Conservation (phyloP, 192 early-diverging fungal genomes). For the Phlyctochytrium planicorne region DNA sequence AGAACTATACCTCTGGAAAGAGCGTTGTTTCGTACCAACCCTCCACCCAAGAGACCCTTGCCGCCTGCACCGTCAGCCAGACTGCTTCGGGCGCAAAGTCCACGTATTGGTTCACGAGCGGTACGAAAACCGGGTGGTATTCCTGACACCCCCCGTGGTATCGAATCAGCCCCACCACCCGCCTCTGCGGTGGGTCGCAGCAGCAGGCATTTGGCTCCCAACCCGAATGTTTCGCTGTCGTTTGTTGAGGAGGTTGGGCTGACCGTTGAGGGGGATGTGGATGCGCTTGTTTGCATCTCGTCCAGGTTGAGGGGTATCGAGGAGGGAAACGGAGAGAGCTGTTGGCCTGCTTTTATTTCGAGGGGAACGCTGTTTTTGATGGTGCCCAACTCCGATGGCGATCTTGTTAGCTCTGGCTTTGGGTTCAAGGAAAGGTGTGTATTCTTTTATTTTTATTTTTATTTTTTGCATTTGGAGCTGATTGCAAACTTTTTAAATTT, state of each 20-base stretch:
- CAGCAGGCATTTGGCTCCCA: background rate
- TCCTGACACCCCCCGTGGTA: slow-evolving; percentile 24
- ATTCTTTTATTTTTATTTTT: background rate
- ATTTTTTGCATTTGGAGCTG: background rate
- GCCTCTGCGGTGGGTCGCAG: too few relatives aligned
- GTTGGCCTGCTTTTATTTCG: slow-evolving; percentile 27
- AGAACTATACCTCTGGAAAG: background rate
- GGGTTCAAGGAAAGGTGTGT: slow-evolving; percentile 31
- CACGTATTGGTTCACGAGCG: slow-evolving; percentile 33
- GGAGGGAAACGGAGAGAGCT: background rate
- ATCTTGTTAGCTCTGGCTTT: slow-evolving; percentile 7
- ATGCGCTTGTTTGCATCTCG: background rate
- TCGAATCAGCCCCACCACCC: too few relatives aligned
- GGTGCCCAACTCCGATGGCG: slow-evolving; percentile 8
- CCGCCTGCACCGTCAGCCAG: slow-evolving; percentile 20
- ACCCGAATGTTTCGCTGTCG: background rate
- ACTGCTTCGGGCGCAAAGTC: slow-evolving; percentile 16
- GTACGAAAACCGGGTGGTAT: slow-evolving; percentile 34
- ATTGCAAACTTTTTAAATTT: too few relatives aligned
- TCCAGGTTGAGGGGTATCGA: background rate
- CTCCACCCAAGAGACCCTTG: slow-evolving; percentile 12
- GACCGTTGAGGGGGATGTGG: background rate
- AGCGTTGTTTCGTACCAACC: background rate
- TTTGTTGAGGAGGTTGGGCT: background rate
- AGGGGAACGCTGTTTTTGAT: slow-evolving; percentile 27